Evolutionary conservation across 1,284 basidiomycete genomes (phyloP).

Genomic region (Cystobasidium slooffiae): DNA sequence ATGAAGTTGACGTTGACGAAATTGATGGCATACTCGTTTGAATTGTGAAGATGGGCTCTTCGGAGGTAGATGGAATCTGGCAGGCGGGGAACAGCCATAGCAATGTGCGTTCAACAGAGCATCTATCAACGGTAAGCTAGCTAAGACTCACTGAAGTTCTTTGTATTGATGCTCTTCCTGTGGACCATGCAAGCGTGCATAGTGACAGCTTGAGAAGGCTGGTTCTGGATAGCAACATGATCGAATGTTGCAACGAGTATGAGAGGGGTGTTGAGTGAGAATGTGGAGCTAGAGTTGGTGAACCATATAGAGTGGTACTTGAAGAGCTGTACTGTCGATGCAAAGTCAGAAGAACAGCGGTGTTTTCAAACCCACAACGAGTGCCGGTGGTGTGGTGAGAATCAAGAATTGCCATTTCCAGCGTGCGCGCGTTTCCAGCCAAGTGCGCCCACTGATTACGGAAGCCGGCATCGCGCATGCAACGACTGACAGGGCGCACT

Average conservation of each 20-base stretch:
- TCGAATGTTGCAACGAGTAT: conserved; percentile 5
- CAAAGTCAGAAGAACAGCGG: neutral
- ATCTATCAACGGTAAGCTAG: neutral
- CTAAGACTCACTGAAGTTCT: neutral
- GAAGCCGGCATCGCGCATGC: neutral
- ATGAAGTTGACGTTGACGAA: neutral
- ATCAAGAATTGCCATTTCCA: neutral
- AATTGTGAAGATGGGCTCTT: conserved; percentile 12
- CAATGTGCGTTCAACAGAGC: neutral
- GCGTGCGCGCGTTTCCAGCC: neutral
- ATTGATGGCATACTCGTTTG: conserved; percentile 10
- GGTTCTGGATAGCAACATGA: neutral
- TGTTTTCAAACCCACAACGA: no score
- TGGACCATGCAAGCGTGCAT: neutral
- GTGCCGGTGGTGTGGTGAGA: no score
- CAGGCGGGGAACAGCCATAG: neutral
- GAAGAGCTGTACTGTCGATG: neutral
- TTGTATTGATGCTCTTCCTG: neutral
- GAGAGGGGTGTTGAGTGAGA: neutral
- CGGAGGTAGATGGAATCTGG: neutral
- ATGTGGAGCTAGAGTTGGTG: neutral
- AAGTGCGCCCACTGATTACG: neutral
- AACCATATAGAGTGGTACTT: neutral
- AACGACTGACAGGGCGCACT: no score
- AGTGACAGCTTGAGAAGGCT: neutral